Percentiles rank a stretch among this genome's conserved stretches.
These are phyloP conservation scores for Kwoniella bestiolae DNA, from an alignment of 768 basidiomycete genomes.

Conservation along the genomic window DNA sequence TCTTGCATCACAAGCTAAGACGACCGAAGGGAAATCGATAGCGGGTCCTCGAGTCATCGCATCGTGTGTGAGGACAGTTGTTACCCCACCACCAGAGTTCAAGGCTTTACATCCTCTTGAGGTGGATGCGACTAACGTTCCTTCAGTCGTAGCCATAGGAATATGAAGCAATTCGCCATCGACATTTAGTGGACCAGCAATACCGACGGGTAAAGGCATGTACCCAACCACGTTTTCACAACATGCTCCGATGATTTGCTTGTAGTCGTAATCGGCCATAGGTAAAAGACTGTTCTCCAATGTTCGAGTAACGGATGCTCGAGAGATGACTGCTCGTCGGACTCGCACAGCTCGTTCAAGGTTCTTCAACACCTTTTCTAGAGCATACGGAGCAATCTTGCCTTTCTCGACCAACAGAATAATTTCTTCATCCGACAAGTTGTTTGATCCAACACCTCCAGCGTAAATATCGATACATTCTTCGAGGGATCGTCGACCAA, in stretches of 20 bases:
- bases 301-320: constrained; percentile 79
- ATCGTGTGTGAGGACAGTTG: constrained; percentile 87
- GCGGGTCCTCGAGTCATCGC: constrained; percentile 99
- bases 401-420: constrained; percentile 84
- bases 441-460: constrained; percentile 58
- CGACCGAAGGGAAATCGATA: constrained; percentile 85
- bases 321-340: constrained; percentile 86
- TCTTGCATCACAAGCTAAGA: constrained; percentile 78
- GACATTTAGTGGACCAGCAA: constrained; percentile 91
- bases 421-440: constrained; percentile 87
- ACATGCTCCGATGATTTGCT: constrained; percentile 90
- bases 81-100: constrained; percentile 92
- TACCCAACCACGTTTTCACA: constrained; percentile 99
- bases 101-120: constrained; percentile 98
- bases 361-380: constrained; percentile 93
- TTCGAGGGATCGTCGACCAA: constrained; percentile 65
- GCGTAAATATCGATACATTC: constrained; percentile 79
- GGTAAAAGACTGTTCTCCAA: constrained; percentile 84
- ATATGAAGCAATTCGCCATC: constrained; percentile 84
- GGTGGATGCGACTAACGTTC: constrained; percentile 94
- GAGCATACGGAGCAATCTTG: constrained; percentile 90
- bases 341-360: constrained; percentile 83
- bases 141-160: constrained; percentile 99
- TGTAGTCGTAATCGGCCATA: constrained; percentile 85
- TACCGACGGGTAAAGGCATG: constrained; percentile 92